Evolutionary conservation across 768 basidiomycete species (phyloP).

Genomic region (Russula abietina): DNA sequence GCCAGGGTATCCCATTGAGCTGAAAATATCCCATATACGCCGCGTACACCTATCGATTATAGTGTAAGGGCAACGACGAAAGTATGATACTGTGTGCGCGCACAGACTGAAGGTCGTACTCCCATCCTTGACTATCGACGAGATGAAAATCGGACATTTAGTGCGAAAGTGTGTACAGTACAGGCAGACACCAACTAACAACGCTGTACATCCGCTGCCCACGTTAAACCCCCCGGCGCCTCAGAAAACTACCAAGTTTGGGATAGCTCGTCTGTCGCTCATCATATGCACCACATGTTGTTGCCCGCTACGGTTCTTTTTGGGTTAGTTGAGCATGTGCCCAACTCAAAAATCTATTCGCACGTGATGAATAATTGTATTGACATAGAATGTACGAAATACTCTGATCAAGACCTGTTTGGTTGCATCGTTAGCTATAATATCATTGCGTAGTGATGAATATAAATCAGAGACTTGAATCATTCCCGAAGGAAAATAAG

Average conservation of each 20-base stretch:
- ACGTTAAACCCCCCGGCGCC: constrained; percentile 2
- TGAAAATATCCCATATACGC: constrained; percentile 80
- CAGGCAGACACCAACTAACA: background rate
- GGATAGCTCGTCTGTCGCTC: background rate
- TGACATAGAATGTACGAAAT: background rate
- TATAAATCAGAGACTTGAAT: constrained; percentile 72
- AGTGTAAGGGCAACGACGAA: background rate
- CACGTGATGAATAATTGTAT: background rate
- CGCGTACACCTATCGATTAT: constrained; percentile 47
- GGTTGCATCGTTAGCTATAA: background rate
- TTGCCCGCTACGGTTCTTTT: too few relatives aligned
- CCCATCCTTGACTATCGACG: constrained; percentile 73
- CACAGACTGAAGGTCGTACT: constrained; percentile 74
- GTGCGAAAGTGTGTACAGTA: background rate
- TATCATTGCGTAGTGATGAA: background rate
- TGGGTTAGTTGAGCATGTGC: too few relatives aligned
- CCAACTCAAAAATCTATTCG: background rate
- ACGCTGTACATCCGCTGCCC: background rate
- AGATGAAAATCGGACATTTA: constrained; percentile 63
- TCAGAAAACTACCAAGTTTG: constrained; percentile 3
- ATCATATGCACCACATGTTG: background rate
- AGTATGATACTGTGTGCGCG: constrained; percentile 28
- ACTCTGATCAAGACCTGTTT: background rate
- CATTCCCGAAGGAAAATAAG: constrained; percentile 56
- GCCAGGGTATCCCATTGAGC: constrained; percentile 63